These are phyloP conservation scores for Microthlaspi erraticum DNA, from an alignment of 345 rosid species.

Conservation along the genomic window DNA sequence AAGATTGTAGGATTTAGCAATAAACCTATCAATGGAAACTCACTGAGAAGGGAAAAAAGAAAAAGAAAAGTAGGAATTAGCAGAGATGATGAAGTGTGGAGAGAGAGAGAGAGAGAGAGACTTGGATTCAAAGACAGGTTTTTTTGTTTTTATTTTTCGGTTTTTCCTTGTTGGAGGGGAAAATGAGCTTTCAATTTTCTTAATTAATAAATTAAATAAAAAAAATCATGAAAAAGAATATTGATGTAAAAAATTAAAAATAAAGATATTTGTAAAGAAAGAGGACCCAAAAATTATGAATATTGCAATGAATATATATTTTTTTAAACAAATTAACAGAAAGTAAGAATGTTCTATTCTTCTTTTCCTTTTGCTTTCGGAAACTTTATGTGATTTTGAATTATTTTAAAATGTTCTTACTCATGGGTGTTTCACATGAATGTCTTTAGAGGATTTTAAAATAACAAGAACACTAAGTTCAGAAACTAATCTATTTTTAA, in stretches of 20 bases:
- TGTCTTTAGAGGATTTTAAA: not conserved
- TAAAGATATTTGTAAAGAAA: not conserved
- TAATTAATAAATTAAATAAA: not conserved
- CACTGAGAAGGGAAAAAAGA: constrained; percentile 8
- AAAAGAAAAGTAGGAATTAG: constrained; percentile 25
- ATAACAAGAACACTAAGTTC: not conserved
- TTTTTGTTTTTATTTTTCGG: constrained; percentile 35
- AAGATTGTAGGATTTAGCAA: constrained; percentile 50
- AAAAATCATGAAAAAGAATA: no score
- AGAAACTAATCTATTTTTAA: not conserved
- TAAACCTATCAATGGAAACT: constrained; percentile 59
- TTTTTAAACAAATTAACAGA: not conserved
- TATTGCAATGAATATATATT: not conserved
- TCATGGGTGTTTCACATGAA: not conserved
- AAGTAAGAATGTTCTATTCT: constrained; percentile 26
- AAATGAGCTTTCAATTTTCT: constrained; percentile 28
- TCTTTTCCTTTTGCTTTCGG: constrained; percentile 9
- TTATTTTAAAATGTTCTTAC: not conserved
- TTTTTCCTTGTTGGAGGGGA: constrained; percentile 29
- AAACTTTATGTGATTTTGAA: constrained; percentile 30
- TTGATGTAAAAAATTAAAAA: not conserved
- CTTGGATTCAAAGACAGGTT: constrained; percentile 86
- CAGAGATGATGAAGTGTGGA: constrained; percentile 42
- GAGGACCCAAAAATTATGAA: not conserved
- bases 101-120: constrained; percentile 44